A percentile compares a stretch with the other conserved stretches of the same genome.
These are phyloP conservation scores for Paramyrothecium sp. DNA, from an alignment of 2,329 filamentous ascomycete genomes.

Conservation along the genomic window DNA sequence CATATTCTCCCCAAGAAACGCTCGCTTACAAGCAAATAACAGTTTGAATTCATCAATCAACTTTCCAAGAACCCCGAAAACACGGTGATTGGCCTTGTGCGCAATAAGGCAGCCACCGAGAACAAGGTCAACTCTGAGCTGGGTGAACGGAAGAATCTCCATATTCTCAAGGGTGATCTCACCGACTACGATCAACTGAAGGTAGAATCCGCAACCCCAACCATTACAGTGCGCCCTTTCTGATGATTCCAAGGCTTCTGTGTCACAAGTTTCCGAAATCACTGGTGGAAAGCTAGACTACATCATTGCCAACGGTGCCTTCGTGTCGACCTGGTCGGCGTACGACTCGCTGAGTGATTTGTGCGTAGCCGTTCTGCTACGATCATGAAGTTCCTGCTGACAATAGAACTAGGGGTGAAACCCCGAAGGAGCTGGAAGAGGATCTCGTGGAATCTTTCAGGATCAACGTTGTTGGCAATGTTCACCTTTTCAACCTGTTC, in stretches of 20 bases:
- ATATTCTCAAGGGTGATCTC: conserved; percentile 7
- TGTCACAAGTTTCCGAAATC: conserved; percentile 27
- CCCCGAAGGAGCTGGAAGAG: conserved; percentile 4
- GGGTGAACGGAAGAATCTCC: conserved; percentile 18
- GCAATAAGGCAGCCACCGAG: conserved; percentile 36
- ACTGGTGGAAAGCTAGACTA: conserved; percentile 42
- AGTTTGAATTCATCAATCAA: conserved; percentile 33
- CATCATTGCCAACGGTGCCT: conserved; percentile 48
- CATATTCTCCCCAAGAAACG: not conserved
- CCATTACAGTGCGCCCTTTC: not conserved
- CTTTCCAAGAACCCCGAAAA: conserved; percentile 40
- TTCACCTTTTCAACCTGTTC: conserved; percentile 52
- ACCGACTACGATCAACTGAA: conserved; percentile 9
- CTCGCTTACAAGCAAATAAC: not conserved
- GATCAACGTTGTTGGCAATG: conserved; percentile 48
- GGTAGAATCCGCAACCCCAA: not conserved
- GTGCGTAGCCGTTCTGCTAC: no score
- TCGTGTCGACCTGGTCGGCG: conserved; percentile 22
- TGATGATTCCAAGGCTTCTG: not conserved
- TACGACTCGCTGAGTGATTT: not conserved
- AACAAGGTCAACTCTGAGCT: conserved; percentile 27
- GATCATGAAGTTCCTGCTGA: no score
- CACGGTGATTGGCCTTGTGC: conserved; percentile 40
- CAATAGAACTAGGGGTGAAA: conserved; percentile 1
- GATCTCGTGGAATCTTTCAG: conserved; percentile 27